A percentile compares a stretch with the other conserved stretches of the same genome.
Evolutionary conservation across 202 grass and related monocot species (phyloP).

Genomic region (Musa balbisiana): DNA sequence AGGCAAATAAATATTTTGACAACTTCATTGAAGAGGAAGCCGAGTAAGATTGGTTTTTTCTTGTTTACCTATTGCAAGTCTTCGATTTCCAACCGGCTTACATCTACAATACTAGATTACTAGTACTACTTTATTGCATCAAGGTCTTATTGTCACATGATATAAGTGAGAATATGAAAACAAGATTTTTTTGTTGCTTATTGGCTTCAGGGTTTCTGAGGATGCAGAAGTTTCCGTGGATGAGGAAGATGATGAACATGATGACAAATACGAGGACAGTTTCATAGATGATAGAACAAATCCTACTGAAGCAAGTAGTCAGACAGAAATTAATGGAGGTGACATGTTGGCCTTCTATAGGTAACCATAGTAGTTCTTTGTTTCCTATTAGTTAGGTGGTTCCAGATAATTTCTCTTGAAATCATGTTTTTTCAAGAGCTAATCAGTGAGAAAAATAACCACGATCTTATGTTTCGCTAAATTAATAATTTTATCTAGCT

Average conservation of each 20-base stretch:
- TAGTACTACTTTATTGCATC: background rate
- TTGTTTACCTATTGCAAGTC: background rate
- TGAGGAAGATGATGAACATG: slow-evolving; percentile 46
- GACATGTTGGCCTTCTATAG: slow-evolving; percentile 77
- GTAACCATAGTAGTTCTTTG: slow-evolving; percentile 17
- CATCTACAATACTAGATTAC: background rate
- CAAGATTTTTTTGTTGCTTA: background rate
- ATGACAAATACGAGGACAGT: slow-evolving; percentile 79
- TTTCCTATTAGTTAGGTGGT: background rate
- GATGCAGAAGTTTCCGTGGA: slow-evolving; percentile 75
- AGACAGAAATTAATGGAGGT: slow-evolving; percentile 32
- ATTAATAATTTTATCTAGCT: background rate
- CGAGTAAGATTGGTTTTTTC: slow-evolving; percentile 46
- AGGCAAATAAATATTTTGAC: slow-evolving; percentile 28
- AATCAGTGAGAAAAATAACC: background rate
- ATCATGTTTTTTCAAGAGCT: background rate
- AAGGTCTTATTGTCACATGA: background rate
- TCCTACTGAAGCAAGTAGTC: slow-evolving; percentile 35
- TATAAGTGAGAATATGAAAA: background rate
- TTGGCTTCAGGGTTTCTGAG: slow-evolving; percentile 49
- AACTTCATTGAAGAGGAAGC: slow-evolving; percentile 78
- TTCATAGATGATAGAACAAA: slow-evolving; percentile 71
- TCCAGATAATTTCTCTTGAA: background rate
- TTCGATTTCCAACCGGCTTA: background rate
- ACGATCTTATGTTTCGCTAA: background rate